Evolutionary conservation across 768 basidiomycete species (phyloP).

Genomic region (Xerocomus spinulosus): DNA sequence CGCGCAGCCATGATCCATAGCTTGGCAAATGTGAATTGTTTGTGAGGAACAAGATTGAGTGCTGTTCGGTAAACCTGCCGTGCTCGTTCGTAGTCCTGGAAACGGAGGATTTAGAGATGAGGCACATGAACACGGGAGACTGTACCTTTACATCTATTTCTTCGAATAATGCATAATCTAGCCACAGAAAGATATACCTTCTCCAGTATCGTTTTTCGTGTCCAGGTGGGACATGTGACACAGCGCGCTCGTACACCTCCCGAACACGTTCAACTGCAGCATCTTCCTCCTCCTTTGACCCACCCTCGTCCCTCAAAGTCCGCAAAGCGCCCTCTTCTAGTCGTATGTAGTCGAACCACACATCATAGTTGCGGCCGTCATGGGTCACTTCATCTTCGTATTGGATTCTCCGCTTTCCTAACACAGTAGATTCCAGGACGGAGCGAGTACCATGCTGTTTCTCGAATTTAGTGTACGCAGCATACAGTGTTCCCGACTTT

Average conservation of each 20-base stretch:
- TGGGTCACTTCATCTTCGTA: conserved; percentile 95
- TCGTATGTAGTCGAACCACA: conserved; percentile 96
- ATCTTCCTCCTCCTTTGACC: conserved; percentile 65
- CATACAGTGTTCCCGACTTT: conserved; percentile 83
- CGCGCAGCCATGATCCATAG: conserved; percentile 90
- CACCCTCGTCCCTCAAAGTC: conserved; percentile 71
- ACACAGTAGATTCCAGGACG: conserved; percentile 87
- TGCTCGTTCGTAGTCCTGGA: conserved; percentile 76
- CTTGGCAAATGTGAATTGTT: conserved; percentile 96
- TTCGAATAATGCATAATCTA: conserved; percentile 95
- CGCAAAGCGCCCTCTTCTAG: conserved; percentile 85
- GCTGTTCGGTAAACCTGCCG: conserved; percentile 93
- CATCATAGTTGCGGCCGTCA: conserved; percentile 92
- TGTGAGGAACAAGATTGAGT: conserved; percentile 86
- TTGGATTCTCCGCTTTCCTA: conserved; percentile 96
- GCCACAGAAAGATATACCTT: conserved; percentile 87
- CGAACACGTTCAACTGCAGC: conserved; percentile 63
- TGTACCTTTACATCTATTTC: conserved; percentile 89
- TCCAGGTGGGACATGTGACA: conserved; percentile 93
- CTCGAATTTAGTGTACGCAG: conserved; percentile 95
- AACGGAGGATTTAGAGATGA: conserved; percentile 1
- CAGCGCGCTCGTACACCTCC: conserved; percentile 93
- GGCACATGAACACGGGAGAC: background rate
- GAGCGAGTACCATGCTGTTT: conserved; percentile 92
- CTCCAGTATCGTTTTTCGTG: conserved; percentile 91